Percentiles rank a stretch among this genome's conserved stretches.
These are phyloP conservation scores for Cercospora zeae-maydis DNA, from an alignment of 2,329 filamentous ascomycete species.

Conservation along the genomic window DNA sequence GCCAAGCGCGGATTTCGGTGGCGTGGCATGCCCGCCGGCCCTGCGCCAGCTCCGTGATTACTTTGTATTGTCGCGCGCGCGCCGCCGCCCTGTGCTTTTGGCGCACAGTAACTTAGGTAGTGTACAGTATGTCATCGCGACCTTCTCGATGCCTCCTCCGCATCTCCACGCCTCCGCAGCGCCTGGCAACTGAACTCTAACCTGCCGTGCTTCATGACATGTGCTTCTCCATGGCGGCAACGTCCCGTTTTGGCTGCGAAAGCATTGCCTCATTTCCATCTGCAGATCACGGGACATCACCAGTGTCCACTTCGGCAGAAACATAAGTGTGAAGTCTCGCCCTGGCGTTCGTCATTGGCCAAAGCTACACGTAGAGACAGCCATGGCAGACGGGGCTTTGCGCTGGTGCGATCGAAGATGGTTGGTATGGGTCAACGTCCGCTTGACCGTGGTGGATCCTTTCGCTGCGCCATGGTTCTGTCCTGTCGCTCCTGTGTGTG, in stretches of 20 bases:
- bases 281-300: not conserved
- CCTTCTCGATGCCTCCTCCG: constrained; percentile 8
- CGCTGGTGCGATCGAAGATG: not conserved
- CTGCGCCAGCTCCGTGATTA: not conserved
- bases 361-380: not conserved
- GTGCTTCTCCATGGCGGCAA: not conserved
- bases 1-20: constrained; percentile 1
- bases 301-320: not conserved
- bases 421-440: not conserved
- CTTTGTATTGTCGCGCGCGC: not conserved
- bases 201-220: not conserved
- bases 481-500: not conserved
- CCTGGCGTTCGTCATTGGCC: not conserved
- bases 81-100: not conserved
- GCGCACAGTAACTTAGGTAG: too few species aligned
- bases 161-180: not conserved
- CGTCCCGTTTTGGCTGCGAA: not conserved
- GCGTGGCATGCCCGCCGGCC: not conserved
- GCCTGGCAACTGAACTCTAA: not conserved
- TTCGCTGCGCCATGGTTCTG: constrained; percentile 1
- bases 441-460: not conserved
- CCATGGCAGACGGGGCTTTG: constrained; percentile 5
- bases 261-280: not conserved
- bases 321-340: constrained; percentile 8
- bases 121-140: not conserved